Conservation (phyloP, 179 eudicot genomes). For the Silene noctiflora region DNA sequence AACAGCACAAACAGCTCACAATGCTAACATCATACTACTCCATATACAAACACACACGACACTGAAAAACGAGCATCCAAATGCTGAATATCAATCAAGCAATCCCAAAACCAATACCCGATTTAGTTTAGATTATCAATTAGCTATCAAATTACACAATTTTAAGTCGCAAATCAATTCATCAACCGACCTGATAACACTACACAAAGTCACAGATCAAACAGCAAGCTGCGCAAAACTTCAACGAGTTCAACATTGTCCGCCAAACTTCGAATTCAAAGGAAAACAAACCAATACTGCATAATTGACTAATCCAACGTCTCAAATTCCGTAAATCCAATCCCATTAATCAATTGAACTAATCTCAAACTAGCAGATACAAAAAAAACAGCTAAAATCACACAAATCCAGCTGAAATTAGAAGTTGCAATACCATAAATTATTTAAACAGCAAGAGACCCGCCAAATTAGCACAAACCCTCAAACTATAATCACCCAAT, state of each 20-base stretch:
- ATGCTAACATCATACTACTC: background rate
- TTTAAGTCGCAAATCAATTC: background rate
- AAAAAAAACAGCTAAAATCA: background rate
- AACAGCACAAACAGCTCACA: background rate
- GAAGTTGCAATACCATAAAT: background rate
- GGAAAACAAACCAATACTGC: background rate
- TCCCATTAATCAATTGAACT: background rate
- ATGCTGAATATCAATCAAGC: background rate
- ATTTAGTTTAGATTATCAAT: background rate
- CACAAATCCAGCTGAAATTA: constrained; percentile 1
- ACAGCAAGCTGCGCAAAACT: background rate
- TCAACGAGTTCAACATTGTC: background rate
- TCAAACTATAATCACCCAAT: constrained; percentile 7
- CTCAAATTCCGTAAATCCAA: background rate
- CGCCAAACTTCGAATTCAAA: background rate
- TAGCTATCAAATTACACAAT: background rate
- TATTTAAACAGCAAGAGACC: constrained; percentile 2
- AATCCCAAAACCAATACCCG: background rate
- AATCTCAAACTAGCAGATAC: background rate
- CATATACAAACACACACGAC: background rate
- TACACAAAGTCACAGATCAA: background rate
- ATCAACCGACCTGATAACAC: background rate
- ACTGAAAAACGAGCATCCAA: background rate
- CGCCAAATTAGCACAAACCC: constrained; percentile 17
- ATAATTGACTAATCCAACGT: background rate